Conservation (phyloP, 1,284 basidiomycete species). For the Rhodotorula mucilaginosa region DNA sequence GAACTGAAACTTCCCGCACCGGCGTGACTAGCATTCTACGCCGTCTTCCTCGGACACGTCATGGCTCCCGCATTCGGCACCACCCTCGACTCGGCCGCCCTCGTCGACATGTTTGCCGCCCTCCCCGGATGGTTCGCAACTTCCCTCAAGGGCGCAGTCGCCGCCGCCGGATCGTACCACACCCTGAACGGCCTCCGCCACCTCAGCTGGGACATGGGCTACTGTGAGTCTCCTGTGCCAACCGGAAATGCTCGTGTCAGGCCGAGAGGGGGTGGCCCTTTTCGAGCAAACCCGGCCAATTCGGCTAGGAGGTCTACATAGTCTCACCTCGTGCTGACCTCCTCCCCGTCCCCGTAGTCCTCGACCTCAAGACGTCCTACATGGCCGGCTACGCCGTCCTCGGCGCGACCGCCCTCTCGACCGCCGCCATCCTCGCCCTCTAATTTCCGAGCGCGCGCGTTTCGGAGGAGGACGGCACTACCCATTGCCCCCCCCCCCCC, state of each 20-base stretch:
- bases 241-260: too few species aligned
- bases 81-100: constrained; percentile 69
- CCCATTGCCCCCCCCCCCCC: too few species aligned
- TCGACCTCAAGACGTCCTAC: constrained; percentile 76
- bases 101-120: constrained; percentile 68
- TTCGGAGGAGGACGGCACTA: too few species aligned
- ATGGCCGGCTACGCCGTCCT: constrained; percentile 76
- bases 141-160: constrained; percentile 69
- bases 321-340: background rate
- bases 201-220: constrained; percentile 84
- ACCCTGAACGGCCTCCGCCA: constrained; percentile 87
- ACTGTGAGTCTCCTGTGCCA: constrained; percentile 69
- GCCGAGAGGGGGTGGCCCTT: background rate
- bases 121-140: constrained; percentile 60
- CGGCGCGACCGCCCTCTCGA: constrained; percentile 72
- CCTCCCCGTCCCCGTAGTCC: constrained; percentile 65
- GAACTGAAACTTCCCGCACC: too few species aligned
- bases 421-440: constrained; percentile 53
- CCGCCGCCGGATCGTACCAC: constrained; percentile 86
- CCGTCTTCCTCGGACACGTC: constrained; percentile 82
- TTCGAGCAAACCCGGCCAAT: background rate
- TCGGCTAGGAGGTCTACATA: too few species aligned
- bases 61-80: constrained; percentile 66
- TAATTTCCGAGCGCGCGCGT: background rate
- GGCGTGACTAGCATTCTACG: constrained; percentile 61